phyloP scores from a whole-genome alignment of 169 alveolate genomes.

The Besnoitia besnoiti region DNA sequence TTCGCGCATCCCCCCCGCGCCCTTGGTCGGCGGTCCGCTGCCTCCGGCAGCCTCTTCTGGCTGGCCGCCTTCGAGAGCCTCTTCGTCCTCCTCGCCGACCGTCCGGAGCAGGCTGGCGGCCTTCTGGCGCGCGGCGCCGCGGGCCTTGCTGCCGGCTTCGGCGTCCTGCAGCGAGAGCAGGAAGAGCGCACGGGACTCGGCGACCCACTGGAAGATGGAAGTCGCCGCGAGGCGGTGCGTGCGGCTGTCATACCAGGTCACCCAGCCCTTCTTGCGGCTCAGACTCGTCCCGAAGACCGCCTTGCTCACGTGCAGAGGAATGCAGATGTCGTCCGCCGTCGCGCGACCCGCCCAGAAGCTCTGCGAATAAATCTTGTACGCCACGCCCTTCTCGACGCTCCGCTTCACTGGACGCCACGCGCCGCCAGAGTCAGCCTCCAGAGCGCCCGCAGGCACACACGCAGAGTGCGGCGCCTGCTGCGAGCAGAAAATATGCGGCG shows the following conservation, averaged over 20 bases:
- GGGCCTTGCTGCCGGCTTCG: background rate
- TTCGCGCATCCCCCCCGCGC: background rate
- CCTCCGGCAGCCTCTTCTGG: background rate
- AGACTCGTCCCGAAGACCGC: conserved; percentile 3
- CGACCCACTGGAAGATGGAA: background rate
- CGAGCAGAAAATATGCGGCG: too few species aligned
- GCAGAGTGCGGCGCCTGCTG: too few species aligned
- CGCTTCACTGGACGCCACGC: too few species aligned
- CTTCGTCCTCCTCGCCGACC: background rate
- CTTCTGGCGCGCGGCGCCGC: background rate
- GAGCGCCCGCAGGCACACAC: background rate
- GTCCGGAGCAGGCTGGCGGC: too few species aligned
- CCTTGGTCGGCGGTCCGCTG: background rate
- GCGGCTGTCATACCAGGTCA: background rate
- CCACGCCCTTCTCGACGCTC: background rate
- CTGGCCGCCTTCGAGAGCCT: background rate
- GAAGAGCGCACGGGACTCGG: background rate
- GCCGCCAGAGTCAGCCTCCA: too few species aligned
- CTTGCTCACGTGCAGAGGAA: background rate
- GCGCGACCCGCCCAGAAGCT: background rate
- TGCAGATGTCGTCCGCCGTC: background rate
- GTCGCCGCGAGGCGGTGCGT: background rate
- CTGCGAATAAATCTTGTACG: background rate
- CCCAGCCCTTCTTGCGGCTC: background rate
- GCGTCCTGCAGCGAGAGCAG: background rate